Conservation (phyloP, 257 asterid species). For the Primulina huaijiensis region DNA sequence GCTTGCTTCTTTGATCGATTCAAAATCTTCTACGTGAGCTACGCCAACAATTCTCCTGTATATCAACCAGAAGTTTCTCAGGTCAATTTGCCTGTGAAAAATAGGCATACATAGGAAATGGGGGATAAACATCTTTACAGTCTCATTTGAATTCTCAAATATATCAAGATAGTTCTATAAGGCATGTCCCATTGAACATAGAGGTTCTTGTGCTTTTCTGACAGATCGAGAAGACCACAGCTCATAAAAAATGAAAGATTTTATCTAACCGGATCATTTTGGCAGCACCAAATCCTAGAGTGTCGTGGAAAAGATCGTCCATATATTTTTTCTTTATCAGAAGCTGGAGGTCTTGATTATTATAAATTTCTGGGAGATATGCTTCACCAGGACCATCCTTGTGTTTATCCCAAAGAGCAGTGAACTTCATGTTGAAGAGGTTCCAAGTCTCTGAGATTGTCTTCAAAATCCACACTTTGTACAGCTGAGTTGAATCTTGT, state of each 20-base stretch:
- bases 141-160: too few relatives aligned
- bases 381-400: conserved; percentile 94
- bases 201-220: neutral
- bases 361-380: conserved; percentile 79
- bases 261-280: conserved; percentile 82
- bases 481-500: conserved; percentile 40
- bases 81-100: neutral
- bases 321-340: conserved; percentile 60
- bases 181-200: neutral
- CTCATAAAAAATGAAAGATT: neutral
- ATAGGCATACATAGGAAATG: neutral
- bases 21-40: conserved; percentile 94
- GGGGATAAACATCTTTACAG: neutral
- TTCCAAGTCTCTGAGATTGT: conserved; percentile 86
- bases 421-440: conserved; percentile 69
- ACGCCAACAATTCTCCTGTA: conserved; percentile 94
- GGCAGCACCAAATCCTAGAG: conserved; percentile 94
- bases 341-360: conserved; percentile 55
- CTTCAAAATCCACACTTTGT: conserved; percentile 78
- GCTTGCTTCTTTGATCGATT: conserved; percentile 60
- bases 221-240: neutral
- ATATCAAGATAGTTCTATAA: too few relatives aligned
- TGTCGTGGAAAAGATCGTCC: conserved; percentile 75
- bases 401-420: conserved; percentile 86
- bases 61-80: conserved; percentile 17